phyloP scores from a whole-genome alignment of 2,329 filamentous ascomycete genomes.

The Pseudogymnoascus sp. region DNA sequence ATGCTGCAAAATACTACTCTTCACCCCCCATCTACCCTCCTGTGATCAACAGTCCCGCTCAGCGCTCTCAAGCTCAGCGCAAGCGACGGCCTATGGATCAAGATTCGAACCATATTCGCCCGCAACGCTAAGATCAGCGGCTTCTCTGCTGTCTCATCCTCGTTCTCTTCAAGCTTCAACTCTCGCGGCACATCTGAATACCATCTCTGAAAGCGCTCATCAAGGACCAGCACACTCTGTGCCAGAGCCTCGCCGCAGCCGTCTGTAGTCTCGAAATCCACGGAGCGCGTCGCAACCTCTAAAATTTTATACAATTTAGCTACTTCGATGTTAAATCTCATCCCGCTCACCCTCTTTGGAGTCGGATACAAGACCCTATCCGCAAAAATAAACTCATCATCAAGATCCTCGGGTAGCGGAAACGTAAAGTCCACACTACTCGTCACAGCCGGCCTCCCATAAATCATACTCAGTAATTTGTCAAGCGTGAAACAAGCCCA shows the following conservation, averaged over 20 bases:
- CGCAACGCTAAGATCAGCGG: slow-evolving; percentile 1
- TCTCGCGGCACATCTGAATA: not conserved
- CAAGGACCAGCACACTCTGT: not conserved
- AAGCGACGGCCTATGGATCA: slow-evolving; percentile 1
- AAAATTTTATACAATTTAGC: slow-evolving; percentile 14
- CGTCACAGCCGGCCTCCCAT: not conserved
- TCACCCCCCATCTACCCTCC: too few relatives aligned
- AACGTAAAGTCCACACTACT: too few relatives aligned
- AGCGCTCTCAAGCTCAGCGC: not conserved
- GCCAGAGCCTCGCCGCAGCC: not conserved
- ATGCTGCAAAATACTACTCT: too few relatives aligned
- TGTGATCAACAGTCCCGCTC: too few relatives aligned
- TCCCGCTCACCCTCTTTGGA: too few relatives aligned
- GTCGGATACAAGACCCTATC: too few relatives aligned
- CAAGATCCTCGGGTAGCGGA: too few relatives aligned
- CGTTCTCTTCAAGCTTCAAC: not conserved
- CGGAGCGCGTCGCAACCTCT: not conserved
- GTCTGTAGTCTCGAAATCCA: not conserved
- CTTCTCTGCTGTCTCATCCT: not conserved
- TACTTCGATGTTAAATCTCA: not conserved
- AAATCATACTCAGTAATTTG: slow-evolving; percentile 6
- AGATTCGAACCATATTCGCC: slow-evolving; percentile 2
- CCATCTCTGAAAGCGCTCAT: not conserved
- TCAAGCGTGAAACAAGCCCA: not conserved
- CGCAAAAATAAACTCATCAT: too few relatives aligned